Evolutionary conservation across 257 asterid genomes (phyloP).

Genomic region (Pogostemon cablin): DNA sequence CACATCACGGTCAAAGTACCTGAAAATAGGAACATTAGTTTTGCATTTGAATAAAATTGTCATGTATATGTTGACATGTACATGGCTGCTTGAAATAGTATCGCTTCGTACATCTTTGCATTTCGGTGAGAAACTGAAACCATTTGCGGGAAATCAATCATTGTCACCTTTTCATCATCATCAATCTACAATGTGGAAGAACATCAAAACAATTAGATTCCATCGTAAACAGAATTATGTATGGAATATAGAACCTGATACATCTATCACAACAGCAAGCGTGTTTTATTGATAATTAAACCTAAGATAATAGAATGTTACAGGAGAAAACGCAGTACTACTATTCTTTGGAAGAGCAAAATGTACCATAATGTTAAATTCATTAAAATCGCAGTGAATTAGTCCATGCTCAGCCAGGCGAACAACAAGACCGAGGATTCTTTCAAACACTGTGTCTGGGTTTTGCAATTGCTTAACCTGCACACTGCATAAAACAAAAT

Average conservation of each 20-base stretch:
- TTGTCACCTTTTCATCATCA: constrained; percentile 89
- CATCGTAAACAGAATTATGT: constrained; percentile 21
- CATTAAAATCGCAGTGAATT: constrained; percentile 96
- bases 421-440: constrained; percentile 73
- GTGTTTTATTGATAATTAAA: constrained; percentile 11
- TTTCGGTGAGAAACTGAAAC: constrained; percentile 92
- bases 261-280: background rate
- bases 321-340: constrained; percentile 23
- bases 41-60: constrained; percentile 10
- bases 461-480: constrained; percentile 89
- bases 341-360: constrained; percentile 24
- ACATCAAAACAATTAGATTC: constrained; percentile 27
- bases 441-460: constrained; percentile 77
- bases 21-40: constrained; percentile 36
- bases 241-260: constrained; percentile 13
- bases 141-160: constrained; percentile 98
- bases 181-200: constrained; percentile 62
- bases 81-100: constrained; percentile 3
- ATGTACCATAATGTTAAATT: constrained; percentile 87
- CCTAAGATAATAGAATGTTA: constrained; percentile 10
- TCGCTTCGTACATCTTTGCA: constrained; percentile 68
- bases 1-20: constrained; percentile 96
- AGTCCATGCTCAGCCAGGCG: constrained; percentile 98
- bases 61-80: background rate
- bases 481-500: constrained; percentile 54